Evolutionary conservation across 331 rosid species (phyloP), one percentile per base, ranked within the genome.

Genomic region (Malus hybrid): DNA sequence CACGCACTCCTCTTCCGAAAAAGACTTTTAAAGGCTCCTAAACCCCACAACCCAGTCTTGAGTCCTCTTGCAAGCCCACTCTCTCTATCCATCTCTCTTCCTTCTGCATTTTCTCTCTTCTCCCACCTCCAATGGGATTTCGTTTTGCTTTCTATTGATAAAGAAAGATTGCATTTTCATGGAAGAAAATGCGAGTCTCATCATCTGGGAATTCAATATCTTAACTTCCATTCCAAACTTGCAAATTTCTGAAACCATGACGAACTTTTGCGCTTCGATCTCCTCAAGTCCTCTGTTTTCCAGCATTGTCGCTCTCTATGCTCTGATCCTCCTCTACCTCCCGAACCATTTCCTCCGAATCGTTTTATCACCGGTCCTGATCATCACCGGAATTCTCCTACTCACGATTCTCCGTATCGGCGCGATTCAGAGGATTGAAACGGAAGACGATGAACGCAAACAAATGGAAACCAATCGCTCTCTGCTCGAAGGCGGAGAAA

Each of bases 241-340:
- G 18, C 28, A 19, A 55, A 14, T 76, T 57, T 16, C 32, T 57
- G 59, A 73, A 46, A 75, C 67, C 57, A 64, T 89, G 78, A 83
- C 10, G 12, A 14, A 75, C 55, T 78, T 84, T 14, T 59, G 80
- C 33, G 77, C 77, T 50, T 80, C 82, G 68, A 54, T 83, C 67
- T 84, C 80, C 70, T 74, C 92, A 0, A 78, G 78, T 33, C 97
- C 97, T 82, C 82, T 93, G 77, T 83, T 90, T 81, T 88, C 94
- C 4, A 82, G 87, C 87, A 73, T 86, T 76, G 80, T 93, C 71
- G 59, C 95, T 54, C 75, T 93, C 76, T 88, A 61, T 66, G 61
- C 83, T 36, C 68, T 93, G 73, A 77, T 88, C 59, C 74, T 91
- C 20, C 79, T 93, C 18, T 90, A 83, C 79, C 68, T 91, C 55